phyloP scores from a whole-genome alignment of 177 flowering plant species.

The Tripterygium wilfordii region DNA sequence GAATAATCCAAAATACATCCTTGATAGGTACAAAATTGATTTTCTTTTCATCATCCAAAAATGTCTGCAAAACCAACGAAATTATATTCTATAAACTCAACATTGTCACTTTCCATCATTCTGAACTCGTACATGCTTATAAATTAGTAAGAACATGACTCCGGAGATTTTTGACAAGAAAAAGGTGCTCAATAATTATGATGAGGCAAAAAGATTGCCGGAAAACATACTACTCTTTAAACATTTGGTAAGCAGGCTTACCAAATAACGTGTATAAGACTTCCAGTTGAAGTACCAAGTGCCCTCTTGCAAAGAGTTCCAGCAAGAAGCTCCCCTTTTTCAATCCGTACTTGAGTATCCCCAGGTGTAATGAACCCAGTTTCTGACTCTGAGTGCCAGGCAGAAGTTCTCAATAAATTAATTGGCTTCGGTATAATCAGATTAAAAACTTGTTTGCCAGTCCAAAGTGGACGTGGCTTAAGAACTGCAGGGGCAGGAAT shows the following conservation, averaged over 20 bases:
- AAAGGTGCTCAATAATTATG: no score
- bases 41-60: no score
- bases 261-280: constrained; percentile 99
- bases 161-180: no score
- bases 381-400: constrained; percentile 87
- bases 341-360: constrained; percentile 87
- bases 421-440: constrained; percentile 97
- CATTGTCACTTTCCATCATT: no score
- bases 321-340: constrained; percentile 87
- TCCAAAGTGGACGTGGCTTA: constrained; percentile 98
- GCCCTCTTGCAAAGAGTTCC: constrained; percentile 97
- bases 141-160: no score
- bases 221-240: no score
- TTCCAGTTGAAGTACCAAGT: constrained; percentile 91
- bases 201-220: no score
- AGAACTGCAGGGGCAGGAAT: constrained; percentile 90
- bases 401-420: constrained; percentile 76
- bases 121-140: no score
- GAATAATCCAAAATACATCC: not conserved
- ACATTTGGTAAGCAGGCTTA: no score
- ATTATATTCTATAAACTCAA: no score
- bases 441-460: constrained; percentile 97
- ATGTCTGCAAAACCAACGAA: no score
- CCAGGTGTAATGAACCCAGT: constrained; percentile 83
- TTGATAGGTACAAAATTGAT: no score